Conservation (phyloP, 2,329 filamentous ascomycete species). For the Coleophoma crateriformis region DNA sequence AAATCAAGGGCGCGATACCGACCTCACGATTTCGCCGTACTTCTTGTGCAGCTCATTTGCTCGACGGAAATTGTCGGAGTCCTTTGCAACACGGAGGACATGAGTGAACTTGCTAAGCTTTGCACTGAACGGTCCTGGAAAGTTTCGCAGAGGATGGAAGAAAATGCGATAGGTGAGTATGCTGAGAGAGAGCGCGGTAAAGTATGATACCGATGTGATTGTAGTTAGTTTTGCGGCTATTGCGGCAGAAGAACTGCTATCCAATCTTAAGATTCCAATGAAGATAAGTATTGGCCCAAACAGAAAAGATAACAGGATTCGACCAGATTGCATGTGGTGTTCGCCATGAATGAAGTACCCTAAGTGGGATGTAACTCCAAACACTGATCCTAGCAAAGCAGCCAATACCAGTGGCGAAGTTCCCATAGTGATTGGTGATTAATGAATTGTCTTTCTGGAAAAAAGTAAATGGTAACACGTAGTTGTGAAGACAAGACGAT, state of each 20-base stretch:
- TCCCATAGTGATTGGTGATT: no score
- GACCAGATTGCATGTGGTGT: neutral
- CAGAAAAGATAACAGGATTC: neutral
- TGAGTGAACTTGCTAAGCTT: constrained; percentile 17
- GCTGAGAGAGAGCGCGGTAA: constrained; percentile 17
- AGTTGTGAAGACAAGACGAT: no score
- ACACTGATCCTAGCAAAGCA: no score
- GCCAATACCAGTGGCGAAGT: no score
- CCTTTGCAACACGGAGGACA: constrained; percentile 1
- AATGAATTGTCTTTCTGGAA: no score
- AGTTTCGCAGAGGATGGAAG: constrained; percentile 27
- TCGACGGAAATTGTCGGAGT: constrained; percentile 7
- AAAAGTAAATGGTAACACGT: no score
- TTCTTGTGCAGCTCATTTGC: constrained; percentile 10
- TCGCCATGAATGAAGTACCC: neutral
- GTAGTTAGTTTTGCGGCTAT: neutral
- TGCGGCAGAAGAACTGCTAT: neutral
- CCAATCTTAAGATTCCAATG: neutral
- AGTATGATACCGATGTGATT: neutral
- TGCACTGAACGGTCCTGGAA: constrained; percentile 19
- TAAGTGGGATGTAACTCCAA: neutral
- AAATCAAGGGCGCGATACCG: neutral
- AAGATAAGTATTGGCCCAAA: neutral
- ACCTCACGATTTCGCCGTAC: constrained; percentile 20
- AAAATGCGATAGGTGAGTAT: constrained; percentile 50